Evolutionary conservation across 768 basidiomycete genomes (phyloP), one percentile per base, ranked within the genome.

Genomic region (Tylopilus subfusipes): DNA sequence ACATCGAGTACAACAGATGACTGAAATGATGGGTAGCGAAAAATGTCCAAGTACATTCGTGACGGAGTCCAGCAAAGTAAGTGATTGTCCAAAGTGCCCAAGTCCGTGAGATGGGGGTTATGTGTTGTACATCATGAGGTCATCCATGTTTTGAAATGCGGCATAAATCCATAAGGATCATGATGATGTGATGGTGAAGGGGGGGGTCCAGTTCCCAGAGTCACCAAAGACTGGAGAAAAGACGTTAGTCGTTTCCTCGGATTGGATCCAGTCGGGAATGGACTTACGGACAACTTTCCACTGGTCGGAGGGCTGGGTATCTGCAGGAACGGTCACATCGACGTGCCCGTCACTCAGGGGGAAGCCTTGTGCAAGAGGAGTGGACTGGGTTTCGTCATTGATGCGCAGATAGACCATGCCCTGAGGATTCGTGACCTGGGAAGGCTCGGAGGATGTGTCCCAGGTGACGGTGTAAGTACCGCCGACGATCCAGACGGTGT

Each of bases 231-330:
- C 81, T 81, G 48, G 50, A 19, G 30, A 25, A 30, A 18, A 34
- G 0, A 18, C 14, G 48, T 40, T 29, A 29, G 6, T 21, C 13
- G 22, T 34, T 54, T 12, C 11, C 4, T 24, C 43, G 21, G 34
- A 29, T 25, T 6, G 2, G 13, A 43, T 52, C 3, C 18, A 5
- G 27, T 10, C 5, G 0, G 12, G 9, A 12, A 27, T 38, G 16
- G 34, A 76, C 78, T 69, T 58, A 79, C 78, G 67, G 36, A 79
- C 74, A 31, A 82, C 57, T 22, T 68, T 69, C 68, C 79, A 82
- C 49, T 75, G 57, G 24, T 59, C 42, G n/a, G 69, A 75, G 14
- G 78, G 65, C 5, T 53, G 21, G 5, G 75, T 73, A 18, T 63
- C 58, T 2, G 49, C 24, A 21, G 80, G 80, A 4, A 82, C 63